These are phyloP conservation scores for Fraxinus quadrangulata DNA, from an alignment of 257 asterid species.

Conservation along the genomic window DNA sequence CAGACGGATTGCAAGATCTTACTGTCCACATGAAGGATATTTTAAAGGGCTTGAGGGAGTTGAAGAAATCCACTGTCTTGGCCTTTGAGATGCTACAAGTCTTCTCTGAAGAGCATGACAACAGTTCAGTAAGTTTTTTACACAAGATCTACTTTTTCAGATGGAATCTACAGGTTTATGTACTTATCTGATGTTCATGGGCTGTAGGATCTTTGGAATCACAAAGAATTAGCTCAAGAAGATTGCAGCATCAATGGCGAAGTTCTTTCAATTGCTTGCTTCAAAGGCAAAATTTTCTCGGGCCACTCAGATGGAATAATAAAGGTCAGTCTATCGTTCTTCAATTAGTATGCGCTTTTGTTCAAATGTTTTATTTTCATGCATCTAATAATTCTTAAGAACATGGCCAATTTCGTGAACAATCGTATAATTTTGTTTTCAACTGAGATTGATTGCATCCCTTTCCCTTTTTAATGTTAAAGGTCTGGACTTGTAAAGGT, in stretches of 20 bases:
- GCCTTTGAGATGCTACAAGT: slow-evolving; percentile 73
- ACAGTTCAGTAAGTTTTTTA: slow-evolving; percentile 57
- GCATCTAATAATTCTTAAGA: background rate
- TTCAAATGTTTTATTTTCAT: background rate
- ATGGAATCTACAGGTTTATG: background rate
- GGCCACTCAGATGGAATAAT: slow-evolving; percentile 87
- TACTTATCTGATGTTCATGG: slow-evolving; percentile 18
- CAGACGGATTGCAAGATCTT: slow-evolving; percentile 75
- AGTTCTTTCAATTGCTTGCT: slow-evolving; percentile 57
- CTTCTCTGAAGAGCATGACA: slow-evolving; percentile 70
- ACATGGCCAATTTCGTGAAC: background rate
- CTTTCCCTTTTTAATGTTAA: slow-evolving; percentile 8
- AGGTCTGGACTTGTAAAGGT: slow-evolving; percentile 67
- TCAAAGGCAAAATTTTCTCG: slow-evolving; percentile 57
- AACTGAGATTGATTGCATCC: slow-evolving; percentile 19
- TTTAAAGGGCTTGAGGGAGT: slow-evolving; percentile 70
- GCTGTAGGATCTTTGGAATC: slow-evolving; percentile 76
- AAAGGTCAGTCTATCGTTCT: slow-evolving; percentile 45
- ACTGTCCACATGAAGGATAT: slow-evolving; percentile 64
- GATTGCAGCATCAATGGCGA: slow-evolving; percentile 77
- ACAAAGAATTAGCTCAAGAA: slow-evolving; percentile 53
- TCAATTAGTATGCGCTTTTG: background rate
- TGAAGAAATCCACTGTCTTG: slow-evolving; percentile 59
- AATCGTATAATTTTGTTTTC: background rate
- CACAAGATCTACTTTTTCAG: background rate